Evolutionary conservation across 108 stramenopile species (phyloP), one percentile per base, ranked within the genome.

Genomic region (Skeletonema potamos): DNA sequence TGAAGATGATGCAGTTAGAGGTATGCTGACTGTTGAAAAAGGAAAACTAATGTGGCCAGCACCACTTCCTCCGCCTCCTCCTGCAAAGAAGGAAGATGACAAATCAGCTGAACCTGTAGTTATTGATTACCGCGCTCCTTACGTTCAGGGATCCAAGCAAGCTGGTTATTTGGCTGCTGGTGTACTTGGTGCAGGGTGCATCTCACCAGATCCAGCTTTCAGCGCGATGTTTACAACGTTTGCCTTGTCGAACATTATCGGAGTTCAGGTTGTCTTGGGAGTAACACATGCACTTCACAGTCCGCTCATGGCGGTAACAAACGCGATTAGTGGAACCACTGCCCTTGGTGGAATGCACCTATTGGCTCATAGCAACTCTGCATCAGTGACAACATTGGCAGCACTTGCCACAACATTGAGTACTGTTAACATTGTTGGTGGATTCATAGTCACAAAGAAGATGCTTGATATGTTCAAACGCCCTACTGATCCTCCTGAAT

Each of bases 391-490:
- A 54, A 48, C 81, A 4, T 82, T 99, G 32, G 99, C 87, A 36
- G 97, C 98, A 15, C 72, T 85, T 22, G 98, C 99, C 10, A 97
- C 96, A 10, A 92, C 92, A 6, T 78, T 99, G 57, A 92, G 91
- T 27, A 94, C 97, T 10, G 93, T 97, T 41, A 97, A 97, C 75
- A 96, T 98, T 72, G 95, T 94, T 67, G 96, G 93, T 86, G 97
- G 97, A 30, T 97, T 96, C 83, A 90, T 97, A 77, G 96, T 99
- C 32, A 97, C 98, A 4, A 94, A 92, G 51, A 98, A 98, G 78
- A 99, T 99, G 99, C 85, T 99, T 59, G 99, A 99, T 72, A 98
- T 99, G 98, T 99, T 99, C 91, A 95, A 96, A 69, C 90, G 99
- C 3, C 93, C 95, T 3, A 95, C 93, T 36, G 99, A 99, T 78